Evolutionary conservation across 2,329 filamentous ascomycete genomes (phyloP), one percentile per base, ranked within the genome.

Genomic region (Aspergillus sp.): DNA sequence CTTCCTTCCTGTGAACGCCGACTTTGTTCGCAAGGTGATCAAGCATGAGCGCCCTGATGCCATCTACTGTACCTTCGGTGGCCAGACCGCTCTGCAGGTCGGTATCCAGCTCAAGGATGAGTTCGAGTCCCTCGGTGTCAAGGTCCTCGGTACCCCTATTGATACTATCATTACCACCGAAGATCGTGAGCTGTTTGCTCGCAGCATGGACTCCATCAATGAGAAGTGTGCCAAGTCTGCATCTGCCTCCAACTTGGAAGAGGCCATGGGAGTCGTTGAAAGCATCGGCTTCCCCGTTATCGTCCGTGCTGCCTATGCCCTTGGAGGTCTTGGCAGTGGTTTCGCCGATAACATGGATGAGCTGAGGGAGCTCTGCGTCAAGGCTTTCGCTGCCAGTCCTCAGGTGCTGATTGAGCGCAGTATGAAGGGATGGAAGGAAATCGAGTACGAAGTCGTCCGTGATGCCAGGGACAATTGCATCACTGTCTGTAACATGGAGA

Each of bases 381-480:
- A 96, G 79, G 94, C 95, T 6, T 92, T 99, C 67, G 93, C 95
- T 27, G 93, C 91, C 67, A 96, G 92, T 73, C 95, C 95, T 8
- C 95, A 99, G 75, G 91, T 99, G 7, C 85, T 99, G 58, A 96
- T 99, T 70, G 95, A 99, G 82, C 88, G 91, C 76, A 96, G 92
- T 81, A 98, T 99, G 94, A 98, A 98, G 82, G 95, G 95, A 61
- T 99, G 95, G 95, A 99, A 99, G 79, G 95, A 99, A 79, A 96
- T 98, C 64, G 95, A 99, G 78, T 99, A 98, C 74, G 95, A 99
- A 78, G 95, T 98, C 63, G 95, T 99, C 42, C 90, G 95, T 71
- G 95, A 98, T 81, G 90, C 88, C 59, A 88, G 92, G 70, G 93
- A 99, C 81, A 98, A 98, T 84, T 99, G 95, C 76, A 98, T 99